Percentiles rank a stretch among this genome's conserved stretches.
Evolutionary conservation across 768 basidiomycete species (phyloP).

Genomic region (Lyophyllum atratum): DNA sequence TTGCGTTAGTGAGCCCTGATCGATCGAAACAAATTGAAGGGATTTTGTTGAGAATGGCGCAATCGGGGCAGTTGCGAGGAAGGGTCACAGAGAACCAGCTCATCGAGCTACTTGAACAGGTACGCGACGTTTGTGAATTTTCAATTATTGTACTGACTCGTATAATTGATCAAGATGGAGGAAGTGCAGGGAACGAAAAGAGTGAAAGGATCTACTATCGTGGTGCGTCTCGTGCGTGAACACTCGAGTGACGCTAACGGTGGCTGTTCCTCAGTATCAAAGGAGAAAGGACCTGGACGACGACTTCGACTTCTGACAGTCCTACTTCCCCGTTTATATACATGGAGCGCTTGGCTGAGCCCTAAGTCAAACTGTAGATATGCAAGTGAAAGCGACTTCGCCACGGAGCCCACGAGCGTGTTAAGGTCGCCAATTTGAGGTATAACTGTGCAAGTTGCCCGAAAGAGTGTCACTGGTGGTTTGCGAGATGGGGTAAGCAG

Average conservation of each 20-base stretch:
- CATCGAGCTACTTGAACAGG: conserved; percentile 87
- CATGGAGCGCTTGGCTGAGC: not conserved
- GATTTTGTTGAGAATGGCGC: conserved; percentile 80
- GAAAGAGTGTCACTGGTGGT: not conserved
- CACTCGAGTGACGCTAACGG: too few relatives aligned
- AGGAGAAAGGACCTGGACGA: conserved; percentile 69
- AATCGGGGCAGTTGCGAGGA: conserved; percentile 77
- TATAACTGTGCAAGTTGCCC: not conserved
- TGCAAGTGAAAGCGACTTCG: not conserved
- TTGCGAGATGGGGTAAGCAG: conserved; percentile 5
- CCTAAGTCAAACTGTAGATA: not conserved
- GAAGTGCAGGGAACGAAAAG: conserved; percentile 50
- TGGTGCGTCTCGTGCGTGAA: conserved; percentile 43
- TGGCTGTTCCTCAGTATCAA: conserved; percentile 47
- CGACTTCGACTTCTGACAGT: conserved; percentile 55
- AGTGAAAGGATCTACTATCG: conserved; percentile 59
- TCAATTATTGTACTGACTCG: conserved; percentile 19
- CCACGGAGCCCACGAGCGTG: too few relatives aligned
- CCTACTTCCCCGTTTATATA: not conserved
- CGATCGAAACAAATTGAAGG: conserved; percentile 79
- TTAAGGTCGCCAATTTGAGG: conserved; percentile 7
- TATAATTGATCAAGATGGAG: conserved; percentile 46
- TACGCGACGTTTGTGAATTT: conserved; percentile 25
- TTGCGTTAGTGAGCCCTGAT: conserved; percentile 83
- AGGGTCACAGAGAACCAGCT: conserved; percentile 80